These are phyloP conservation scores for Tulasnella sp. DNA, from an alignment of 768 basidiomycete genomes.

Conservation along the genomic window DNA sequence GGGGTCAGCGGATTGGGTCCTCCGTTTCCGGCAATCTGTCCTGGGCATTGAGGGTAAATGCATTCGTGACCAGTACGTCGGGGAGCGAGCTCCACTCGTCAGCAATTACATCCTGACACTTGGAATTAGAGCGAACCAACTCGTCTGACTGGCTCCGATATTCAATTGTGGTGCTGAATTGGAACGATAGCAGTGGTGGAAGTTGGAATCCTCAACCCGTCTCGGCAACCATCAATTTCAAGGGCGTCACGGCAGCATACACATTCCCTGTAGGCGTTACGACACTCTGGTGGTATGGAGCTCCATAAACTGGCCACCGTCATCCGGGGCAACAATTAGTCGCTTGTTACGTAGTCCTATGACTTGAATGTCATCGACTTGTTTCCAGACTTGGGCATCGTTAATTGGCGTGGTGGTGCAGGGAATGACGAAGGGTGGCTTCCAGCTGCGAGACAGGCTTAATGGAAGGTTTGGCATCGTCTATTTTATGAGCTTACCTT, in stretches of 20 bases:
- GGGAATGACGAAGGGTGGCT: slow-evolving; percentile 48
- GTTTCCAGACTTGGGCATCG: slow-evolving; percentile 63
- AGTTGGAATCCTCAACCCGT: slow-evolving; percentile 27
- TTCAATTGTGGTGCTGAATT: slow-evolving; percentile 25
- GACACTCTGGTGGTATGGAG: slow-evolving; percentile 48
- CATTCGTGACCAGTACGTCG: slow-evolving; percentile 37
- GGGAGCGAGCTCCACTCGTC: not conserved
- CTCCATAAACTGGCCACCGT: not conserved
- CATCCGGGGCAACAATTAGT: not conserved
- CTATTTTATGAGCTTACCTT: slow-evolving; percentile 13
- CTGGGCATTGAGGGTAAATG: slow-evolving; percentile 61
- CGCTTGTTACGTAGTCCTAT: not conserved
- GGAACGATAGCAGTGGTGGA: slow-evolving; percentile 10
- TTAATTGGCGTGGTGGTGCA: slow-evolving; percentile 57
- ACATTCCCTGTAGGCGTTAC: slow-evolving; percentile 76
- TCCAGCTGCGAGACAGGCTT: slow-evolving; percentile 22
- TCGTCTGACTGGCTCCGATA: slow-evolving; percentile 13
- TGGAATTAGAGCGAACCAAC: not conserved
- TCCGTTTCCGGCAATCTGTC: slow-evolving; percentile 52
- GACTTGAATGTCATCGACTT: slow-evolving; percentile 58
- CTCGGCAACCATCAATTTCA: slow-evolving; percentile 20
- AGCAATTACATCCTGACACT: not conserved
- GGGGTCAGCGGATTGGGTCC: slow-evolving; percentile 62
- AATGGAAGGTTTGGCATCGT: not conserved
- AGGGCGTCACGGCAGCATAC: slow-evolving; percentile 48